These are phyloP conservation scores for Blastobotrys mokoenaii DNA, from an alignment of 805 yeast species.

Conservation along the genomic window DNA sequence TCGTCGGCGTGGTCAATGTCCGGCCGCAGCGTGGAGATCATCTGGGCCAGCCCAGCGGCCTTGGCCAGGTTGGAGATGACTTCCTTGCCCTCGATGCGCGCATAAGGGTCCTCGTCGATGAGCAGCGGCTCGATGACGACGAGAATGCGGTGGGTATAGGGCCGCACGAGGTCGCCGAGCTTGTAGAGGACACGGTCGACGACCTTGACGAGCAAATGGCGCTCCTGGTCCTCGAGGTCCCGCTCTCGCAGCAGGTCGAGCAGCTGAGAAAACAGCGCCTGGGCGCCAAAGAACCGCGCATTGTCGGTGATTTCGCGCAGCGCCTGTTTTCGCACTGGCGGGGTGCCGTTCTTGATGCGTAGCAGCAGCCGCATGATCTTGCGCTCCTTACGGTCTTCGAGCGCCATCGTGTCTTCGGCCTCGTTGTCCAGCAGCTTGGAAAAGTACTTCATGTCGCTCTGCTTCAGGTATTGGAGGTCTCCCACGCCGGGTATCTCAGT, in stretches of 20 bases:
- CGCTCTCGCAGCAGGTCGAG: slow-evolving; percentile 70
- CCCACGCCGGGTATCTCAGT: slow-evolving; percentile 55
- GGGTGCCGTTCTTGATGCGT: slow-evolving; percentile 71
- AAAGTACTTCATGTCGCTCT: slow-evolving; percentile 64
- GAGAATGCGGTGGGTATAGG: slow-evolving; percentile 64
- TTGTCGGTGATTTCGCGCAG: slow-evolving; percentile 57
- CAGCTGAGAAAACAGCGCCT: slow-evolving; percentile 56
- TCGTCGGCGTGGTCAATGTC: slow-evolving; percentile 81
- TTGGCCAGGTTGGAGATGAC: slow-evolving; percentile 65
- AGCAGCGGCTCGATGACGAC: slow-evolving; percentile 71
- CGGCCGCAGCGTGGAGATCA: slow-evolving; percentile 72
- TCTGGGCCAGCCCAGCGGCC: slow-evolving; percentile 73
- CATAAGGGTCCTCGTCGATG: slow-evolving; percentile 67
- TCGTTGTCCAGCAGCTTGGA: slow-evolving; percentile 42
- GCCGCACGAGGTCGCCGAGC: slow-evolving; percentile 57
- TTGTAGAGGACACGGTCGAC: slow-evolving; percentile 59
- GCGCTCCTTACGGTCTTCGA: slow-evolving; percentile 50
- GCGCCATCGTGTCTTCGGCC: slow-evolving; percentile 30
- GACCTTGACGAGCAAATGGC: slow-evolving; percentile 73
- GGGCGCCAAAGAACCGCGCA: slow-evolving; percentile 61
- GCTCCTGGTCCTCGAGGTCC: slow-evolving; percentile 67
- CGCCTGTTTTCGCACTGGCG: slow-evolving; percentile 57
- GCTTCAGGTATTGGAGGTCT: slow-evolving; percentile 61
- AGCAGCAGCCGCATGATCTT: slow-evolving; percentile 56
- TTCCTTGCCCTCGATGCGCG: slow-evolving; percentile 73